Evolutionary conservation across 352 stramenopile species (phyloP).

Genomic region (Globisporangium uncinulatum): DNA sequence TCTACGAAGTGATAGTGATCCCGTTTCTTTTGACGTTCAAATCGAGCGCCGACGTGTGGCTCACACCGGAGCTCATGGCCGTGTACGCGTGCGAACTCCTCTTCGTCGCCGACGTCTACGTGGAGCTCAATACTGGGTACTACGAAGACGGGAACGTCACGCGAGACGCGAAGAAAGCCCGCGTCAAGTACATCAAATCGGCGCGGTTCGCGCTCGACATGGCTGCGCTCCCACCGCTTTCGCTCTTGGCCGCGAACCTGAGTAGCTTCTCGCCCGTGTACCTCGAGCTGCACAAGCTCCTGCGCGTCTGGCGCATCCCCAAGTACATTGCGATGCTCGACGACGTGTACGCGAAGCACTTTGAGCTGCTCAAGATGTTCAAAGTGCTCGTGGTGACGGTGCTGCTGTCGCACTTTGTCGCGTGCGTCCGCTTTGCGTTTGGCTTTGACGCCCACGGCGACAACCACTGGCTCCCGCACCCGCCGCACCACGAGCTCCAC

Average conservation of each 20-base stretch:
- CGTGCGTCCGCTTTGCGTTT: slow-evolving; percentile 41
- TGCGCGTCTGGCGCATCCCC: slow-evolving; percentile 34
- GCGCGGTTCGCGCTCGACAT: slow-evolving; percentile 37
- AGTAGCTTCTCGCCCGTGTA: not conserved
- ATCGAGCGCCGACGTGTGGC: slow-evolving; percentile 9
- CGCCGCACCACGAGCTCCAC: slow-evolving; percentile 6
- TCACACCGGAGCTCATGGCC: slow-evolving; percentile 22
- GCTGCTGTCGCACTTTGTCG: slow-evolving; percentile 44
- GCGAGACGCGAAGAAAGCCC: slow-evolving; percentile 29
- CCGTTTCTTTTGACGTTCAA: slow-evolving; percentile 47
- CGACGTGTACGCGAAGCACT: slow-evolving; percentile 47
- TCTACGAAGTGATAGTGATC: slow-evolving; percentile 53
- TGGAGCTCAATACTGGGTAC: slow-evolving; percentile 54
- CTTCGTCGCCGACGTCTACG: slow-evolving; percentile 46
- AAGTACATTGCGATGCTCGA: slow-evolving; percentile 46
- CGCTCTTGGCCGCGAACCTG: slow-evolving; percentile 17
- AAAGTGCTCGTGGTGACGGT: slow-evolving; percentile 33
- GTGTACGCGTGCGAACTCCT: slow-evolving; percentile 40
- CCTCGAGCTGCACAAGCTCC: slow-evolving; percentile 51
- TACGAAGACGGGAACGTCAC: slow-evolving; percentile 51
- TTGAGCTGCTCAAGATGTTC: slow-evolving; percentile 40
- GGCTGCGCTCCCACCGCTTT: slow-evolving; percentile 34
- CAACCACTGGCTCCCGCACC: slow-evolving; percentile 20
- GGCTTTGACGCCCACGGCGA: slow-evolving; percentile 9
- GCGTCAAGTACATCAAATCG: slow-evolving; percentile 36